phyloP scores from a whole-genome alignment of 2,329 filamentous ascomycete genomes.

The Aspergillus pseudoterreus region DNA sequence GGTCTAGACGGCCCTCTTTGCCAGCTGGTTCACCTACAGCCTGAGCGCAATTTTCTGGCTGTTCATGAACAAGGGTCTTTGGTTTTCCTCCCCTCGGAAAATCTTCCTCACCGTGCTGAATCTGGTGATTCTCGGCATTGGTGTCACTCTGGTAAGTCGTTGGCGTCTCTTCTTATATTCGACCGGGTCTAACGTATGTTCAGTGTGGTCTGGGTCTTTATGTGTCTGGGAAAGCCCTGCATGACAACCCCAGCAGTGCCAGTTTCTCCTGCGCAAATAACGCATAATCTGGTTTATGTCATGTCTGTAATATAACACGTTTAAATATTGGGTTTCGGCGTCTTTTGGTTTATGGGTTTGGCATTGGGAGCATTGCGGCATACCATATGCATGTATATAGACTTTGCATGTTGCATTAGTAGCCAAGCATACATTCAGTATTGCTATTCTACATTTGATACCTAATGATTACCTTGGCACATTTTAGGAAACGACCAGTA shows the following conservation, averaged over 20 bases:
- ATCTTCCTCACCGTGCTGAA: slow-evolving; percentile 26
- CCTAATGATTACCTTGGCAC: no score
- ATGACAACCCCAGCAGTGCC: slow-evolving; percentile 26
- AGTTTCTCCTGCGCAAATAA: slow-evolving; percentile 33
- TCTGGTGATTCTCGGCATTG: slow-evolving; percentile 20
- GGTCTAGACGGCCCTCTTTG: slow-evolving; percentile 53
- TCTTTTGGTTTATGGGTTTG: background rate
- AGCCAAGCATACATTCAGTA: background rate
- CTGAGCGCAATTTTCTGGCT: slow-evolving; percentile 38
- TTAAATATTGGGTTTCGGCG: background rate
- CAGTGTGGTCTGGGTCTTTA: slow-evolving; percentile 33
- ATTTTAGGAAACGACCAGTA: no score
- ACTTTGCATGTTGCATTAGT: slow-evolving; percentile 3
- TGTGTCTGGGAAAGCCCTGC: slow-evolving; percentile 33
- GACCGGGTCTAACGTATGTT: background rate
- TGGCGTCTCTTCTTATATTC: background rate
- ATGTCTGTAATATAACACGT: background rate
- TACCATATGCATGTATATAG: slow-evolving; percentile 1
- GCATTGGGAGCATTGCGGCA: background rate
- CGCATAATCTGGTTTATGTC: slow-evolving; percentile 9
- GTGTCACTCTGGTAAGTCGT: slow-evolving; percentile 19
- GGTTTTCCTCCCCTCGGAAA: slow-evolving; percentile 29
- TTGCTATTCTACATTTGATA: no score
- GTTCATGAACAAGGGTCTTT: slow-evolving; percentile 32
- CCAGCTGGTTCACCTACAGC: slow-evolving; percentile 61